Evolutionary conservation across 2,329 filamentous ascomycete species (phyloP).

Genomic region (Alternaria sp.): DNA sequence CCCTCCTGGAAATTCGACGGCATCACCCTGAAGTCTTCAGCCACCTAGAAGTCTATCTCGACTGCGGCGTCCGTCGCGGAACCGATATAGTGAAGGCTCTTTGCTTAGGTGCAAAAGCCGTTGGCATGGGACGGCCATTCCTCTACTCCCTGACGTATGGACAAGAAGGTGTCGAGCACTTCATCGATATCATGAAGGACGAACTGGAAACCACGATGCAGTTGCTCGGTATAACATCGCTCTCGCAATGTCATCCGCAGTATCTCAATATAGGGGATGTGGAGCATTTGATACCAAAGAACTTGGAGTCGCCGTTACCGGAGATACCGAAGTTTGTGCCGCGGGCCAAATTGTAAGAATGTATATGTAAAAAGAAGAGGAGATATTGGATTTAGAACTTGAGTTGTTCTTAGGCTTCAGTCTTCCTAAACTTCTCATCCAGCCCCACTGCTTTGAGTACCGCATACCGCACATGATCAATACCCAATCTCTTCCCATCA

Average conservation of each 20-base stretch:
- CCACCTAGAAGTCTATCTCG: slow-evolving; percentile 68
- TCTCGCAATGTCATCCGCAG: slow-evolving; percentile 66
- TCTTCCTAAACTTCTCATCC: slow-evolving; percentile 18
- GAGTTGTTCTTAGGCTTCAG: not conserved
- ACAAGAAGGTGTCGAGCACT: slow-evolving; percentile 57
- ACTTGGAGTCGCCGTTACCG: not conserved
- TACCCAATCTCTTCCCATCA: slow-evolving; percentile 62
- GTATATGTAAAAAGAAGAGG: not conserved
- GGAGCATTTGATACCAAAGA: slow-evolving; percentile 25
- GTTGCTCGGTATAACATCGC: slow-evolving; percentile 66
- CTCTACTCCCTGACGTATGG: slow-evolving; percentile 70
- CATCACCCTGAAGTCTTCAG: slow-evolving; percentile 68
- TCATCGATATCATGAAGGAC: slow-evolving; percentile 35
- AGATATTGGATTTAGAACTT: rapidly evolving
- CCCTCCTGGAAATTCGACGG: slow-evolving; percentile 69
- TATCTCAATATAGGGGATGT: slow-evolving; percentile 59
- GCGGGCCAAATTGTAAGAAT: not conserved
- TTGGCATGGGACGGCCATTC: slow-evolving; percentile 68
- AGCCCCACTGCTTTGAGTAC: slow-evolving; percentile 64
- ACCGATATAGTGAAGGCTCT: slow-evolving; percentile 64
- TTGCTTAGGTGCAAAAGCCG: slow-evolving; percentile 64
- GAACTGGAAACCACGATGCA: slow-evolving; percentile 60
- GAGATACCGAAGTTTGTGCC: not conserved
- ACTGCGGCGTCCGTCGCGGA: slow-evolving; percentile 71
- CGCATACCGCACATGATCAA: slow-evolving; percentile 70